Evolutionary conservation across 495 filamentous ascomycete genomes (phyloP).

Genomic region (Aspergillus asperescens): DNA sequence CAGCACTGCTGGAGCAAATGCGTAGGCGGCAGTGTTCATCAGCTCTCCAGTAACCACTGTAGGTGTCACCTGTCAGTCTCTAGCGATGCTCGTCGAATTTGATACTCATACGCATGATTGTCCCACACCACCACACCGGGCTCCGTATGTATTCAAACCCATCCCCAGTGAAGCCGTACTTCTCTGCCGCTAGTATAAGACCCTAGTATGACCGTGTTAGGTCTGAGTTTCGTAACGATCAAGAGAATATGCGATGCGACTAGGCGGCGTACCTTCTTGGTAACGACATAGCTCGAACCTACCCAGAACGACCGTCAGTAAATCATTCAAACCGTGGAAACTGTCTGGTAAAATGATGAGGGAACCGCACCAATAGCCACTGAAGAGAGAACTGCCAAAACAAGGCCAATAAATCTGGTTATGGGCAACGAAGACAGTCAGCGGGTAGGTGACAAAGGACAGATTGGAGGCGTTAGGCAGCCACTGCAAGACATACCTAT

Average conservation of each 20-base stretch:
- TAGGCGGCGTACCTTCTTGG: conserved; percentile 66
- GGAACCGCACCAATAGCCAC: conserved; percentile 76
- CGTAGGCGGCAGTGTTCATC: conserved; percentile 95
- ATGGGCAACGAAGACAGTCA: not conserved
- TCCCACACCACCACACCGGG: conserved; percentile 93
- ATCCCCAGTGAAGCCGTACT: conserved; percentile 92
- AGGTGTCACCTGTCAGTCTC: conserved; percentile 14
- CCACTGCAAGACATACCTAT: conserved; percentile 1
- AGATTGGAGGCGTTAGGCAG: not conserved
- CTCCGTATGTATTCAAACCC: conserved; percentile 88
- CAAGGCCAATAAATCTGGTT: conserved; percentile 79
- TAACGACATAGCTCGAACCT: conserved; percentile 91
- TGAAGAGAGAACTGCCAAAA: conserved; percentile 82
- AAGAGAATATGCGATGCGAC: not conserved
- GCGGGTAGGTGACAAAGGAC: not conserved
- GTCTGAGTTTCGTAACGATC: not conserved
- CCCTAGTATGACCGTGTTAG: conserved; percentile 48
- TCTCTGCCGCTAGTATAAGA: conserved; percentile 79
- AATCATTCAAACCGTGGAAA: not conserved
- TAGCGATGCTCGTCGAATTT: not conserved
- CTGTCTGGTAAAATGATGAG: not conserved
- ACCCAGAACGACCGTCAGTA: conserved; percentile 21
- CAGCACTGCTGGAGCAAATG: conserved; percentile 93
- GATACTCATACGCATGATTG: conserved; percentile 65
- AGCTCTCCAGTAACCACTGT: conserved; percentile 78